Conservation (phyloP, 1,284 basidiomycete genomes). For the Cystobasidium pallidum region DNA sequence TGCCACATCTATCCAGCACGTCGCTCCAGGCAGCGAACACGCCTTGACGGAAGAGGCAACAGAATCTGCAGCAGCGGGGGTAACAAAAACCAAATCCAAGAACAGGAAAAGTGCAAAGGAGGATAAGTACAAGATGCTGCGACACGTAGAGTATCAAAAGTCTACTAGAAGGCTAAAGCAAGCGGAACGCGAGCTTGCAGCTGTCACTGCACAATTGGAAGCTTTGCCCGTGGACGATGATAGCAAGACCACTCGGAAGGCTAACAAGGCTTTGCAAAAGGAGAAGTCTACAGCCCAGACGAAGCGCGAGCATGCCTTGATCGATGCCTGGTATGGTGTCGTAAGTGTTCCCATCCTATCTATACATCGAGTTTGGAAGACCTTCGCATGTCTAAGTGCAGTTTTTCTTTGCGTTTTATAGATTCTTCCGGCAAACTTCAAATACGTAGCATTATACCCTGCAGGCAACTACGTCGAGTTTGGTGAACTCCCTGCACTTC, state of each 20-base stretch:
- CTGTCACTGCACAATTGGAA: slow-evolving; percentile 2
- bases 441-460: slow-evolving; percentile 40
- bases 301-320: slow-evolving; percentile 15
- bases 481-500: slow-evolving; percentile 2
- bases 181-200: slow-evolving; percentile 15
- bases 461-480: slow-evolving; percentile 23
- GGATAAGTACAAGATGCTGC: slow-evolving; percentile 41
- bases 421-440: slow-evolving; percentile 34
- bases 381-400: not conserved
- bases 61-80: not conserved
- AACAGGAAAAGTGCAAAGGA: slow-evolving; percentile 24
- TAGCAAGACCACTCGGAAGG: slow-evolving; percentile 23
- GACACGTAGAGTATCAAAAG: slow-evolving; percentile 40
- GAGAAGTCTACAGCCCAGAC: not conserved
- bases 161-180: slow-evolving; percentile 24
- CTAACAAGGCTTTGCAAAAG: slow-evolving; percentile 17
- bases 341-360: slow-evolving; percentile 27
- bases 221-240: not conserved
- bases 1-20: not conserved
- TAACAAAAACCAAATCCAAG: not conserved
- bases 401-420: not conserved
- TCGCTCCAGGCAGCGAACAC: not conserved
- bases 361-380: not conserved
- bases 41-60: not conserved
- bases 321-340: slow-evolving; percentile 31